A percentile compares a stretch with the other conserved stretches of the same genome.
phyloP scores from a whole-genome alignment of 768 basidiomycete genomes.

The Auricularia sp. region DNA sequence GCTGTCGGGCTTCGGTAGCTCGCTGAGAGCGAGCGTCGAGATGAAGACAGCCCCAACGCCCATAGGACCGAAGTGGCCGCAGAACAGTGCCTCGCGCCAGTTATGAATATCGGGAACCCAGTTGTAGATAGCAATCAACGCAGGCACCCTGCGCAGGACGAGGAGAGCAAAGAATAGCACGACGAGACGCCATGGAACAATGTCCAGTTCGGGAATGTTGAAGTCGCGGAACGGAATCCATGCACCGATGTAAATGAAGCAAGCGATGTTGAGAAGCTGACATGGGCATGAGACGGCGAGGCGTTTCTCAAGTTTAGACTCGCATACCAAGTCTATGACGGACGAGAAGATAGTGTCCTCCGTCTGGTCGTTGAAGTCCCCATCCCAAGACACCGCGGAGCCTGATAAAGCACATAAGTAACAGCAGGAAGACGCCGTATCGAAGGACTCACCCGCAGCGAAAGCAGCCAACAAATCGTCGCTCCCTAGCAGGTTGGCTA shows the following conservation, averaged over 20 bases:
- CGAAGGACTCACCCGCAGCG: constrained; percentile 48
- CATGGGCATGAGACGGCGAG: background rate
- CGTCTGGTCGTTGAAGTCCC: constrained; percentile 65
- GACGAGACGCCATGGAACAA: constrained; percentile 62
- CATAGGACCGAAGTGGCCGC: constrained; percentile 57
- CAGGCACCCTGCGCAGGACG: constrained; percentile 69
- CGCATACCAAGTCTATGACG: constrained; percentile 69
- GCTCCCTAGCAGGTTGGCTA: constrained; percentile 68
- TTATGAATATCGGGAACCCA: constrained; percentile 81
- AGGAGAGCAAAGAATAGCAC: constrained; percentile 60
- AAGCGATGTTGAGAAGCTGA: constrained; percentile 50
- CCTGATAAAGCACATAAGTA: constrained; percentile 36
- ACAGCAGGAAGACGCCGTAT: background rate
- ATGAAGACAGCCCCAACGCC: constrained; percentile 76
- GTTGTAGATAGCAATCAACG: constrained; percentile 63
- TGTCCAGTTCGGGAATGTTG: constrained; percentile 44
- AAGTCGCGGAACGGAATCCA: constrained; percentile 48
- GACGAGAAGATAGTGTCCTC: constrained; percentile 84
- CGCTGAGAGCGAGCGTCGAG: constrained; percentile 56
- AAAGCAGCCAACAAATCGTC: constrained; percentile 89
- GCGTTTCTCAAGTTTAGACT: background rate
- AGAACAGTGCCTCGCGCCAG: constrained; percentile 83
- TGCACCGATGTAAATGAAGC: constrained; percentile 81
- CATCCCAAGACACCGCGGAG: constrained; percentile 87
- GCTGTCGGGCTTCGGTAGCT: constrained; percentile 43